phyloP scores from a whole-genome alignment of 495 filamentous ascomycete species.

The Penicillium arizonense region DNA sequence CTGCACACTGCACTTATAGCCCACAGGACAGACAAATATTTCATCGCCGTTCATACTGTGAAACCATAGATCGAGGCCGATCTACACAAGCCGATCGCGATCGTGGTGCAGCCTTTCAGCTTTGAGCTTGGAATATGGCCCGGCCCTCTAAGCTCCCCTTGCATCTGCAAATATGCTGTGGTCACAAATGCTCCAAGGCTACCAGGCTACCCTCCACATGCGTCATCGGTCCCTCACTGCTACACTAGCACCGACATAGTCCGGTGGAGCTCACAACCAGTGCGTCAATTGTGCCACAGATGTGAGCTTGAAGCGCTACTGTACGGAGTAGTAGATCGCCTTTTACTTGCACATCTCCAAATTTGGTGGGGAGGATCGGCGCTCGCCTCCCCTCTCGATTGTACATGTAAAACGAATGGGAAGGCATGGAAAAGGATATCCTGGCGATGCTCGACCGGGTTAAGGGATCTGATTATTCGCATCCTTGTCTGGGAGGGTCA shows the following conservation, averaged over 20 bases:
- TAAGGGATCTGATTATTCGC: background rate
- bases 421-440: conserved; percentile 2
- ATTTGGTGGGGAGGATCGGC: background rate
- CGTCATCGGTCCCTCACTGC: conserved; percentile 24
- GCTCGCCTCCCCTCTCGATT: background rate
- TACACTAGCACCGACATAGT: conserved; percentile 5
- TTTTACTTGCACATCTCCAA: background rate
- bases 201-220: conserved; percentile 19
- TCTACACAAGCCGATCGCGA: conserved; percentile 19
- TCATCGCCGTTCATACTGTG: background rate
- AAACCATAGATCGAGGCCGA: conserved; percentile 17
- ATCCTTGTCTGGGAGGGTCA: no score
- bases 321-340: background rate
- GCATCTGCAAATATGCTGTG: conserved; percentile 17
- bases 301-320: conserved; percentile 3
- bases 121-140: conserved; percentile 16
- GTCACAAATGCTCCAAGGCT: conserved; percentile 3
- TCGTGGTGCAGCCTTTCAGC: conserved; percentile 9
- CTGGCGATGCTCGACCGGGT: background rate
- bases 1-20: background rate
- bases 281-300: conserved; percentile 9
- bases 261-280: conserved; percentile 16
- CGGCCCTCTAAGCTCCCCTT: conserved; percentile 20
- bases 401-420: background rate
- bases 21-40: background rate